Evolutionary conservation across 345 rosid species (phyloP), one percentile per base, ranked within the genome.

Genomic region (Turritis glabra): DNA sequence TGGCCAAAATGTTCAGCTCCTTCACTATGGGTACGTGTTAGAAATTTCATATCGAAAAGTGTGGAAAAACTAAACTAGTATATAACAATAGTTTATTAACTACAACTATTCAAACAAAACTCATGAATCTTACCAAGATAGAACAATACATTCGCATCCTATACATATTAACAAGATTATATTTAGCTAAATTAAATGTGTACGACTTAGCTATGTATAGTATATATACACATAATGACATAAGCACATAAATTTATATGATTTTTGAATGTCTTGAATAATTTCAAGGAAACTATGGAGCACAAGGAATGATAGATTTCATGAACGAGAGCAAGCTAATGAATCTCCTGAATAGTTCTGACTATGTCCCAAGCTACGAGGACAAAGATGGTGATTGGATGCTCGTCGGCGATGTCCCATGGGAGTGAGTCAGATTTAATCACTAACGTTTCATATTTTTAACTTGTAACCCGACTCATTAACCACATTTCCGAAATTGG

Each of bases 331-430:
- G 92, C 77, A 94, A 94, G 85, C 57, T 91, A 74, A 91, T 87
- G 96, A 91, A 94, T 83, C 89, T 94, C 19, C 84, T 94, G 46
- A 89, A 89, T 80, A 88, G 89, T 71, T 88, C 95, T 18, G 95
- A 94, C 56, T 94, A 91, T 81, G 98, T 94, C 58, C 98, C 98
- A 48, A 82, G 90, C 80, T 93, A 93, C 71, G 97, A 91, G 77
- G 98, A 93, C 77, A 93, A 89, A 84, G 98, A 91, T 59, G 97
- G 97, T 1, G 98, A 93, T 77, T 93, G 97, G 98, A 93, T 93
- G 98, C 94, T 93, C 63, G 98, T 93, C 43, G 98, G 97, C 4
- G 98, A 93, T 85, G 98, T 91, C 74, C 98, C 98, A 57, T 93
- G 98, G 98, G 87, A 83, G 98, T 93, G 80, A 73, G 98, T 85